These are phyloP conservation scores for Spizellomyces sp. DNA, from an alignment of 192 early-diverging fungal genomes.

Conservation along the genomic window DNA sequence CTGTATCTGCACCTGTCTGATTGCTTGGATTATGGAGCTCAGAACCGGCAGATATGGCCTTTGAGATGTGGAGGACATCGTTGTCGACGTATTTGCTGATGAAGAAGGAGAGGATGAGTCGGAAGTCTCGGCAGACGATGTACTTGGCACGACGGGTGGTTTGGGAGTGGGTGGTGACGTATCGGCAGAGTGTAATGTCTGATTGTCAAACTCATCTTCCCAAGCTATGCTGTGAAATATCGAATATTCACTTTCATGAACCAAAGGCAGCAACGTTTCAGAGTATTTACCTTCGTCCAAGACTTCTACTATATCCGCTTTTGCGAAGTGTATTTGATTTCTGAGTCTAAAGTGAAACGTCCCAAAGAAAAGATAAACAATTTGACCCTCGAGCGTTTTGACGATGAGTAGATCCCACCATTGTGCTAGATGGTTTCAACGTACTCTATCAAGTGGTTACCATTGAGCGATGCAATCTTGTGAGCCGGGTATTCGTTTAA, in stretches of 20 bases:
- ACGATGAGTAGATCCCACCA: too few relatives aligned
- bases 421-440: too few relatives aligned
- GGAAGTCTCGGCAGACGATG: not conserved
- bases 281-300: too few relatives aligned
- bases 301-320: too few relatives aligned
- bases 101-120: not conserved
- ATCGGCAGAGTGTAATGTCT: not conserved
- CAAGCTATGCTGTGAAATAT: conserved; percentile 1
- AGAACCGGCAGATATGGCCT: conserved; percentile 14
- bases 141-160: not conserved
- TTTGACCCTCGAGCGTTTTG: too few relatives aligned
- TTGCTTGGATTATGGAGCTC: conserved; percentile 5
- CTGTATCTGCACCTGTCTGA: not conserved
- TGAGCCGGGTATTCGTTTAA: too few relatives aligned
- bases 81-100: not conserved
- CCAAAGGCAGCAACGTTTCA: not conserved
- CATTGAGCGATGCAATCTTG: too few relatives aligned
- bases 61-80: not conserved
- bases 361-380: too few relatives aligned
- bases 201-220: conserved; percentile 19
- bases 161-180: not conserved
- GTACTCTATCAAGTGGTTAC: too few relatives aligned
- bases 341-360: too few relatives aligned
- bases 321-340: too few relatives aligned
- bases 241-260: not conserved